These are phyloP conservation scores for Daldinia caldariorum DNA, from an alignment of 495 filamentous ascomycete species.

Conservation along the genomic window DNA sequence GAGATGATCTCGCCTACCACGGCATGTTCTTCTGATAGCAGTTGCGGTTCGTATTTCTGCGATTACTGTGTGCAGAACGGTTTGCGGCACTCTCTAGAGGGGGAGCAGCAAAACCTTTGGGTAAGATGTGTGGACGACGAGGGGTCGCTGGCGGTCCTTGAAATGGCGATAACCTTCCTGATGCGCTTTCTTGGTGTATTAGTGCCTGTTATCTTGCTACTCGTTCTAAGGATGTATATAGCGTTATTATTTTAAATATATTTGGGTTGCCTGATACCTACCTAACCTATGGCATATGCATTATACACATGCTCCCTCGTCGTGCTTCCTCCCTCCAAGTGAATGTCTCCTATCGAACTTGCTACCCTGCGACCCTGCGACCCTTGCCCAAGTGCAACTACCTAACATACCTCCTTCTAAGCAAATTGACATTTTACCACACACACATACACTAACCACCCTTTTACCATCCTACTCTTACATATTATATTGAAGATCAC, in stretches of 20 bases:
- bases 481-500: not conserved
- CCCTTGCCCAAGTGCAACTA: too few species aligned
- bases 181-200: slow-evolving; percentile 30
- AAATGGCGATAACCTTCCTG: slow-evolving; percentile 23
- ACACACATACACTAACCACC: not conserved
- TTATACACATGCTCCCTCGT: too few species aligned
- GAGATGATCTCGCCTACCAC: not conserved
- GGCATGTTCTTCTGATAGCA: not conserved
- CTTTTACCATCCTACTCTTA: not conserved
- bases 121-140: slow-evolving; percentile 19
- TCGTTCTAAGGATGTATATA: slow-evolving; percentile 29
- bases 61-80: slow-evolving; percentile 34
- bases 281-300: too few species aligned
- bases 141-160: slow-evolving; percentile 25
- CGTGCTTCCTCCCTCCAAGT: not conserved
- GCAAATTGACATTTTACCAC: too few species aligned
- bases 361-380: not conserved
- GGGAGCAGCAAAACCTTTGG: slow-evolving; percentile 13
- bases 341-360: not conserved
- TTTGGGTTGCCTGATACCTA: too few species aligned
- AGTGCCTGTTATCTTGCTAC: slow-evolving; percentile 13
- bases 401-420: not conserved
- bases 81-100: slow-evolving; percentile 9
- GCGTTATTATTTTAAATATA: not conserved
- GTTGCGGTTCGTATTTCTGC: slow-evolving; percentile 14